These are phyloP conservation scores for Marchantia paleacea DNA, from an alignment of 225 moss, liverwort and hornwort genomes.

Conservation along the genomic window DNA sequence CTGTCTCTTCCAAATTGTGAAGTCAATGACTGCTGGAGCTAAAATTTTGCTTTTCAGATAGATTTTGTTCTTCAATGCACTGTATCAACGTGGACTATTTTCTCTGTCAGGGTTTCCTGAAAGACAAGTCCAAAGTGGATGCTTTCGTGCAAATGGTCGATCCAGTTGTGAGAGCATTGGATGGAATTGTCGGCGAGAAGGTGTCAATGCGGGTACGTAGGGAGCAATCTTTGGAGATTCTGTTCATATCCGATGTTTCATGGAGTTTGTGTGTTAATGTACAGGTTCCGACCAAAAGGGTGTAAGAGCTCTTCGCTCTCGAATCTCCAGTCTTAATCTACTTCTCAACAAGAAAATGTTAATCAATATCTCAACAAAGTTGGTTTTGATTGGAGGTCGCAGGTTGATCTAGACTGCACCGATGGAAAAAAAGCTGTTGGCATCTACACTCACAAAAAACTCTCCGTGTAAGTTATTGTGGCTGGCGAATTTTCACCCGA, in stretches of 20 bases:
- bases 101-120: slow-evolving; percentile 59
- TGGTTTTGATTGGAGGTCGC: neutral
- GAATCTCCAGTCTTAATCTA: neutral
- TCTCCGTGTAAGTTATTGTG: slow-evolving; percentile 63
- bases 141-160: slow-evolving; percentile 65
- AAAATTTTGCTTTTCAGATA: no score
- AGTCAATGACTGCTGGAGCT: no score
- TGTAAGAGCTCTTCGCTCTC: neutral
- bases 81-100: neutral
- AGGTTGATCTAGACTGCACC: slow-evolving; percentile 77
- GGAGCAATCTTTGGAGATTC: neutral
- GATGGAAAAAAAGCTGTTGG: slow-evolving; percentile 74
- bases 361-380: neutral
- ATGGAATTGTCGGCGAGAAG: slow-evolving; percentile 71
- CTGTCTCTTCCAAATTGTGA: no score
- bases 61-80: no score
- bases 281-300: neutral
- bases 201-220: slow-evolving; percentile 78
- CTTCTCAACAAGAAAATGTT: neutral
- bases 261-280: neutral
- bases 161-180: slow-evolving; percentile 66
- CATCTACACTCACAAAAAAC: slow-evolving; percentile 70
- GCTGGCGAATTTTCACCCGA: no score
- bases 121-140: slow-evolving; percentile 77
- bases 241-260: neutral